phyloP scores from a whole-genome alignment of 805 yeast species.

The Candida insectalens region DNA sequence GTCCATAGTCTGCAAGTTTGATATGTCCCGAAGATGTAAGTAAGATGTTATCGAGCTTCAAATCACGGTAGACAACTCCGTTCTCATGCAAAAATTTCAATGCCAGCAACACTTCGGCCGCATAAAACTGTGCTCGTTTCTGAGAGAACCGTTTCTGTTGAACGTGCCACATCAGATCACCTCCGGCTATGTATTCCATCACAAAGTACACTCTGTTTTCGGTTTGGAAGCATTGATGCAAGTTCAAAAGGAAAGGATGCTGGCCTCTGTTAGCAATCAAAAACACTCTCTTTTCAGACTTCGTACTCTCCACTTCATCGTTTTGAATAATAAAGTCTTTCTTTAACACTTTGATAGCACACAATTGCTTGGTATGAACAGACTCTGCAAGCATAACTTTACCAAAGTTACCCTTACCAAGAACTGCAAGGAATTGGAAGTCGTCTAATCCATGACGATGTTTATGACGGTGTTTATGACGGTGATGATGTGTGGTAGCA shows the following conservation, averaged over 20 bases:
- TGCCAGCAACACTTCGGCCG: constrained; percentile 90
- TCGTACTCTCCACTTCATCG: constrained; percentile 92
- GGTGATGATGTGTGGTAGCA: constrained; percentile 12
- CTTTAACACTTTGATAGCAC: constrained; percentile 95
- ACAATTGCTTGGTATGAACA: constrained; percentile 65
- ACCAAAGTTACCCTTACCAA: constrained; percentile 98
- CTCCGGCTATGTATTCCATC: constrained; percentile 97
- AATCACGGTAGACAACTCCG: constrained; percentile 92
- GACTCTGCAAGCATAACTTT: constrained; percentile 97
- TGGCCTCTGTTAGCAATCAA: constrained; percentile 61
- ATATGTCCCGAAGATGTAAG: constrained; percentile 88
- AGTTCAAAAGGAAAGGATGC: constrained; percentile 87
- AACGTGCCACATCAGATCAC: constrained; percentile 99
- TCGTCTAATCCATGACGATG: constrained; percentile 88
- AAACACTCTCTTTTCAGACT: constrained; percentile 90
- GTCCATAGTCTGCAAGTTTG: constrained; percentile 94
- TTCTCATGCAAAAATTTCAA: constrained; percentile 89
- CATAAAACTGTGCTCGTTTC: constrained; percentile 91
- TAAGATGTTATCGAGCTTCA: constrained; percentile 89
- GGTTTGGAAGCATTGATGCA: constrained; percentile 95
- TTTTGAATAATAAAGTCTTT: constrained; percentile 92
- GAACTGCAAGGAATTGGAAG: constrained; percentile 85
- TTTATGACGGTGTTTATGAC: constrained; percentile 35
- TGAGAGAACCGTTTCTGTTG: constrained; percentile 86
- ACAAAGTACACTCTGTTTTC: constrained; percentile 96